Evolutionary conservation across 2,329 filamentous ascomycete genomes (phyloP).

Genomic region (Ceratocystis diversiconidia): DNA sequence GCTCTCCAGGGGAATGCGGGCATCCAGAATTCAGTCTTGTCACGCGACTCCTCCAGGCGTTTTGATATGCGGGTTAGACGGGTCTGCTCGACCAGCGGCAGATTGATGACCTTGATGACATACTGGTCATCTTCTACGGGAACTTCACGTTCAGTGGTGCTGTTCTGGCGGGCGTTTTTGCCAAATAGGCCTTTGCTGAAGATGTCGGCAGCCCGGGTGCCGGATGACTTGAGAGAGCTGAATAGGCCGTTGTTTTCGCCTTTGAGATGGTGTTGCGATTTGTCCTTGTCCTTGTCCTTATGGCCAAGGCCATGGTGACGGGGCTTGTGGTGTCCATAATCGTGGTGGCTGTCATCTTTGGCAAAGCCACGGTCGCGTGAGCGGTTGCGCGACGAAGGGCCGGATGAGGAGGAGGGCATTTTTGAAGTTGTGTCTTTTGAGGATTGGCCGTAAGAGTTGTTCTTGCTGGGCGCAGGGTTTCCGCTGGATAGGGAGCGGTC

Average conservation of each 20-base stretch:
- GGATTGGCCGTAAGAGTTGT: conserved; percentile 5
- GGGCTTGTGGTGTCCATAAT: conserved; percentile 17
- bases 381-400: conserved; percentile 49
- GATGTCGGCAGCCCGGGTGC: conserved; percentile 63
- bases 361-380: conserved; percentile 51
- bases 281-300: conserved; percentile 35
- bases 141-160: conserved; percentile 49
- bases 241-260: conserved; percentile 36
- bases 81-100: conserved; percentile 76
- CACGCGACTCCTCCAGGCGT: conserved; percentile 68
- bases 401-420: conserved; percentile 7
- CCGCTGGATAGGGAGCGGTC: conserved; percentile 16
- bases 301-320: conserved; percentile 26
- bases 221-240: conserved; percentile 57
- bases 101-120: conserved; percentile 68
- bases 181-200: conserved; percentile 73
- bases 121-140: conserved; percentile 71
- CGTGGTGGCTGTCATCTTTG: conserved; percentile 26
- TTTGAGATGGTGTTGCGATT: conserved; percentile 36
- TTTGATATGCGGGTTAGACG: conserved; percentile 85
- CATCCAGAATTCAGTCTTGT: conserved; percentile 99
- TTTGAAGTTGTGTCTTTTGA: conserved; percentile 7
- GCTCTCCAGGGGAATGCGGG: conserved; percentile 88
- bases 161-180: conserved; percentile 60
- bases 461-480: neutral